These are phyloP conservation scores for Ramularia endophylla DNA, from an alignment of 2,329 filamentous ascomycete species.

Conservation along the genomic window DNA sequence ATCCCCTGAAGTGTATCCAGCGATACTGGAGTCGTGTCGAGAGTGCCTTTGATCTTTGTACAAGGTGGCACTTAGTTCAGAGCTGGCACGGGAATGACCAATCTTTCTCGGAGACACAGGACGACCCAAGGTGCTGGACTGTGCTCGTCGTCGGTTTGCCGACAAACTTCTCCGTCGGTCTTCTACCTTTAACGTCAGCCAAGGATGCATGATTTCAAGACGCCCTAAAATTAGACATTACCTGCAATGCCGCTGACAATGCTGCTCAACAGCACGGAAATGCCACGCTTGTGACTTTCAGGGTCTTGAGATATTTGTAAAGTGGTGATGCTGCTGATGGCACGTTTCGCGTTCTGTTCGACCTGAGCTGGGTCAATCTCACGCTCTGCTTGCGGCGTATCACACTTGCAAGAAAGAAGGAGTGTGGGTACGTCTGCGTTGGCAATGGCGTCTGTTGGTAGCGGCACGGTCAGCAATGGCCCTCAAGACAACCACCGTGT, in stretches of 20 bases:
- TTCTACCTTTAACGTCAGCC: conserved; percentile 8
- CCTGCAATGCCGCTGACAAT: conserved; percentile 61
- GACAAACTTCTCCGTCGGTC: conserved; percentile 17
- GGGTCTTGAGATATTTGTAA: conserved; percentile 68
- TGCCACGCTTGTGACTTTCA: conserved; percentile 67
- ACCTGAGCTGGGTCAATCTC: conserved; percentile 65
- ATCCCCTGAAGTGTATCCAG: conserved; percentile 22
- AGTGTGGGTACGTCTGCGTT: conserved; percentile 69
- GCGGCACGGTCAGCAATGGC: background rate
- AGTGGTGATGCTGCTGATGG: conserved; percentile 60
- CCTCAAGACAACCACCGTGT: background rate
- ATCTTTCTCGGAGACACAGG: conserved; percentile 35
- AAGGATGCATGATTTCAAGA: conserved; percentile 3
- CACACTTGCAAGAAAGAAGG: conserved; percentile 86
- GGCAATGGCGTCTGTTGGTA: conserved; percentile 60
- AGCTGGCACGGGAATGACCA: conserved; percentile 43
- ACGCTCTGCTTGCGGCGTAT: conserved; percentile 63
- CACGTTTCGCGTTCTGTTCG: conserved; percentile 55
- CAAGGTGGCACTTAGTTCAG: conserved; percentile 36
- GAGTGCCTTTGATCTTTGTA: conserved; percentile 24
- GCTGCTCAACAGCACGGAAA: conserved; percentile 68
- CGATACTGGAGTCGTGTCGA: conserved; percentile 30
- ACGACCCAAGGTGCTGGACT: conserved; percentile 37
- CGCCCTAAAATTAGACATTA: conserved; percentile 36
- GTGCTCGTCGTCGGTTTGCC: conserved; percentile 37